Evolutionary conservation across 345 rosid genomes (phyloP), one percentile per base, ranked within the genome.

Genomic region (Arabis alpina): DNA sequence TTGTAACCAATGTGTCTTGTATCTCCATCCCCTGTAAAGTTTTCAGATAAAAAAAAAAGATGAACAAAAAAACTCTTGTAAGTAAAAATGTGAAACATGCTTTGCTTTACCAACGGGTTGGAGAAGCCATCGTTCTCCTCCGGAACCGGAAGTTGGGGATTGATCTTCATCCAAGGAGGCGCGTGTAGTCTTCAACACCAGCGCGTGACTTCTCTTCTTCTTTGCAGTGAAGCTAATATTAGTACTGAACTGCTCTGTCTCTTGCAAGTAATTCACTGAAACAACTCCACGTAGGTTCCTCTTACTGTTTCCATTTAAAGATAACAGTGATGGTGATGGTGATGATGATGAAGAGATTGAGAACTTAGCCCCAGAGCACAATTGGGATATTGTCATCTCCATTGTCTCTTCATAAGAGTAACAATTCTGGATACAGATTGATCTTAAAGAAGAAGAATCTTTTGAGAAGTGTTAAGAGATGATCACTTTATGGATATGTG

Each of bases 1-100:
- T 86, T 79, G 68, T 32, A 89, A 13, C 99, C 97, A 61, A 89
- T 80, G 82, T 91, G 95, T 61, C 84, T 84, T 42, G 84, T 49
- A 78, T 91, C 99, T 71, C 97, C 96, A 82, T 91, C 97, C 10
- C 98, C 98, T 92, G 51, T 7, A 53, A 12, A 13, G 14, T 11
- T 41, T 11, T 16, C n/a, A 13, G 3, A 41, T 1, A 14, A 9
- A n/a, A n/a, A 23, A 30, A 32, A 32, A 32, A n/a, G n/a, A n/a
- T n/a, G 8, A 5, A 37, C 10, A 49, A 66, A 45, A 15, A 44
- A 11, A 10, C 30, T 19, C 3, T 36, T 36, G 5, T 4, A 54
- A 9, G 15, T 54, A 42, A 52, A 52, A 10, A 50, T 15, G 72
- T 45, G 37, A 34, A 43, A 13, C 54, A 42, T 67, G 4, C 56